Evolutionary conservation across 495 filamentous ascomycete genomes (phyloP).

Genomic region (Xylaria telfairii): DNA sequence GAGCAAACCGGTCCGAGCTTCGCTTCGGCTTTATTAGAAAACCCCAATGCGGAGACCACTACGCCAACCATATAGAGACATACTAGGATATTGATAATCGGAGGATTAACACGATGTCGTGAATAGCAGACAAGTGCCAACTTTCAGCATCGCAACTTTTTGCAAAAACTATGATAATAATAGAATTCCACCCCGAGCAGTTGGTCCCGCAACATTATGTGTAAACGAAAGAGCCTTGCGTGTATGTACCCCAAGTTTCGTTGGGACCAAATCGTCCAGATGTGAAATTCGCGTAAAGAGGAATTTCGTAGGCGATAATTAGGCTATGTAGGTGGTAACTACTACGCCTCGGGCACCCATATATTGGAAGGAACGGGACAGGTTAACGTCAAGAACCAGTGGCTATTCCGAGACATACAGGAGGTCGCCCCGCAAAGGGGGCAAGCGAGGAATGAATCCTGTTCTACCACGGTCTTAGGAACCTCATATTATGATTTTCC

Average conservation of each 20-base stretch:
- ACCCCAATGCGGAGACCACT: neutral
- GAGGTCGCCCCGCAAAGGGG: too few relatives aligned
- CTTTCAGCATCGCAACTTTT: too few relatives aligned
- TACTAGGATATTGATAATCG: conserved; percentile 2
- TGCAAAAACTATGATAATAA: conserved; percentile 7
- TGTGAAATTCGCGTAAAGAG: neutral
- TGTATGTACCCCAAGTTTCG: neutral
- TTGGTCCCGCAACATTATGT: neutral
- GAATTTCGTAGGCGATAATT: neutral
- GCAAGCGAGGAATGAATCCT: too few relatives aligned
- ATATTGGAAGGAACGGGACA: too few relatives aligned
- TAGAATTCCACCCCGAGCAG: conserved; percentile 3
- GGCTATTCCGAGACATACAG: too few relatives aligned
- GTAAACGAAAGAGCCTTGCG: neutral
- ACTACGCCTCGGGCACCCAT: too few relatives aligned
- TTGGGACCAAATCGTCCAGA: neutral
- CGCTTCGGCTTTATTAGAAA: neutral
- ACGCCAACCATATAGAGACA: conserved; percentile 6
- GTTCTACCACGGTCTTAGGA: too few relatives aligned
- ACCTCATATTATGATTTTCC: too few relatives aligned
- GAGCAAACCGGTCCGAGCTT: neutral
- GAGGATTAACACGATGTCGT: neutral
- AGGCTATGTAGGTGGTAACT: too few relatives aligned
- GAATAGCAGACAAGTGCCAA: neutral
- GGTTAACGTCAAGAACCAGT: too few relatives aligned